Conservation (phyloP, 129 eudicot genomes). For the Rutidosis leptorrhynchoides region DNA sequence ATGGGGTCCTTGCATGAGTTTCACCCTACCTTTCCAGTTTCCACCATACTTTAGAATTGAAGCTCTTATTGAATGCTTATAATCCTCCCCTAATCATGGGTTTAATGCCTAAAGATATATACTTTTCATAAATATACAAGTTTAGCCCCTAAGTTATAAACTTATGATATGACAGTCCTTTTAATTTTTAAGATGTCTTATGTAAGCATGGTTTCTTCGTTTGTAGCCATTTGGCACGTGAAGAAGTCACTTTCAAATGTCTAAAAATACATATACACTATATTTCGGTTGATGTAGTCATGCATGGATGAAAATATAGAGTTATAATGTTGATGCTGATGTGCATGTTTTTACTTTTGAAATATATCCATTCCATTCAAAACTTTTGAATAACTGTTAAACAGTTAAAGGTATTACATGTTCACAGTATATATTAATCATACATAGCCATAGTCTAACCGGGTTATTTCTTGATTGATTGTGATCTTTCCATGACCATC, state of each 20-base stretch:
- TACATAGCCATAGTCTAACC: too few species aligned
- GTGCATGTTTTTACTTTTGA: not conserved
- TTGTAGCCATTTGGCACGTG: constrained; percentile 34
- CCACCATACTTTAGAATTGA: constrained; percentile 32
- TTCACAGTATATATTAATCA: not conserved
- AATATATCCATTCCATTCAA: not conserved
- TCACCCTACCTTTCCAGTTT: constrained; percentile 35
- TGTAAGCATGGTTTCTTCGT: constrained; percentile 3
- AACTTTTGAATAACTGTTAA: not conserved
- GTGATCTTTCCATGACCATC: too few species aligned
- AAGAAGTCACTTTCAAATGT: constrained; percentile 15
- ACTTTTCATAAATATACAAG: constrained; percentile 22
- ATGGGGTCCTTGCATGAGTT: constrained; percentile 37
- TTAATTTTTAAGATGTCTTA: not conserved
- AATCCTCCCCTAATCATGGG: constrained; percentile 36
- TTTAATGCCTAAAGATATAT: constrained; percentile 22
- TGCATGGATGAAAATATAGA: not conserved
- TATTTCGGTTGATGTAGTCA: constrained; percentile 12
- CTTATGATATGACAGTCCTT: constrained; percentile 8
- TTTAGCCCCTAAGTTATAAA: constrained; percentile 18
- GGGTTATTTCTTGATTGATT: too few species aligned
- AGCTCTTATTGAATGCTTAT: constrained; percentile 30
- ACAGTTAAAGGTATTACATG: not conserved
- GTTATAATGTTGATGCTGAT: constrained; percentile 14
- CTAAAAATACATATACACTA: constrained; percentile 1